Evolutionary conservation across 345 rosid genomes (phyloP).

Genomic region (Gynandropsis gynandra): DNA sequence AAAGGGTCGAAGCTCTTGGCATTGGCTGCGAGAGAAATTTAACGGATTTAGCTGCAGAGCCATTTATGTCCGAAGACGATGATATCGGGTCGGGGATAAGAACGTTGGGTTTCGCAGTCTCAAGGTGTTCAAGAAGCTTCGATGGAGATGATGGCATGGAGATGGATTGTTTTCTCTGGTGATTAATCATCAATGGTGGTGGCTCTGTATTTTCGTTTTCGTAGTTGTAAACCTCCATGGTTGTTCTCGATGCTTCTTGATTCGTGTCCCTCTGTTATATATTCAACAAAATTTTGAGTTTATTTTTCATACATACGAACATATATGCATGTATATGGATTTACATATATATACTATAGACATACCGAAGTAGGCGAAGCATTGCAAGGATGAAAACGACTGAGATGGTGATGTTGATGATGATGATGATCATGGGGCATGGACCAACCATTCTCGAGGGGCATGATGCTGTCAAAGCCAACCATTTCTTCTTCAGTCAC

Average conservation of each 20-base stretch:
- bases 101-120: conserved; percentile 19
- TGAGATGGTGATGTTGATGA: conserved; percentile 10
- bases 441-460: too few species aligned
- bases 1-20: conserved; percentile 29
- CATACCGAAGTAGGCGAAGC: conserved; percentile 28
- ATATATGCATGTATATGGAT: neutral
- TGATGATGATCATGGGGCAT: neutral
- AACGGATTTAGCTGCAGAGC: conserved; percentile 14
- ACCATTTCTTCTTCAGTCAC: conserved; percentile 41
- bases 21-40: conserved; percentile 66
- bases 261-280: conserved; percentile 4
- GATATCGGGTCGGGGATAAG: conserved; percentile 24
- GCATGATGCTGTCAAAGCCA: conserved; percentile 38
- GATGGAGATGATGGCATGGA: conserved; percentile 60
- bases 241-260: conserved; percentile 20
- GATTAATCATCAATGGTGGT: conserved; percentile 17
- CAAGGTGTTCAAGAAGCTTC: conserved; percentile 3
- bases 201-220: conserved; percentile 13
- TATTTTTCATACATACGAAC: neutral
- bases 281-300: neutral
- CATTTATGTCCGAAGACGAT: conserved; percentile 23
- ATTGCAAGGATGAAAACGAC: conserved; percentile 34
- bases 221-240: conserved; percentile 7
- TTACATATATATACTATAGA: neutral
- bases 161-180: conserved; percentile 42